Conservation (phyloP, 352 stramenopile species). For the Phytophthora ramorum region DNA sequence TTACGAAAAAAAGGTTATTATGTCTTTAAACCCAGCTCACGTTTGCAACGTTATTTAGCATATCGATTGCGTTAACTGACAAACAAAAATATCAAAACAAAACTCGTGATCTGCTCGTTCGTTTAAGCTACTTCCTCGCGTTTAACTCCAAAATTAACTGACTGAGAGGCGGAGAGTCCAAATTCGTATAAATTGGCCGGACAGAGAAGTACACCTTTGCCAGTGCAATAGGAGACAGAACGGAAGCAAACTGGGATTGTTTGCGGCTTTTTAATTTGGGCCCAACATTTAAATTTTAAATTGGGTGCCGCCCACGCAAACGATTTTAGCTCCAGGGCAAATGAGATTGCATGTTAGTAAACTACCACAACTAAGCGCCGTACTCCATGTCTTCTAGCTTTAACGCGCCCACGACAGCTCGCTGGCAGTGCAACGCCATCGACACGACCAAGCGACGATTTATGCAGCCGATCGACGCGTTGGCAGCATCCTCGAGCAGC, state of each 20-base stretch:
- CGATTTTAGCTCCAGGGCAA: background rate
- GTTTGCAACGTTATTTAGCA: no score
- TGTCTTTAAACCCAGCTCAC: no score
- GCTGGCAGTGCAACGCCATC: constrained; percentile 5
- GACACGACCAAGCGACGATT: constrained; percentile 5
- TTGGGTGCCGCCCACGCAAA: background rate
- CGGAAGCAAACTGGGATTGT: background rate
- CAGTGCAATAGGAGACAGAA: background rate
- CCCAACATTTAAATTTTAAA: background rate
- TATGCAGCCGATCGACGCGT: constrained; percentile 4
- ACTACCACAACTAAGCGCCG: background rate
- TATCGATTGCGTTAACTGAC: no score
- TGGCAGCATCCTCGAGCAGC: constrained; percentile 7
- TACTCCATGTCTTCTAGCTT: constrained; percentile 9
- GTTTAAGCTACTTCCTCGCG: no score
- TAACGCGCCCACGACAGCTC: constrained; percentile 1
- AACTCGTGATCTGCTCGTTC: no score
- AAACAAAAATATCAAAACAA: no score
- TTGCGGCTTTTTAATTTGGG: background rate
- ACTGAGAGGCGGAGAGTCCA: no score
- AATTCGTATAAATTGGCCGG: no score
- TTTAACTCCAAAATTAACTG: no score
- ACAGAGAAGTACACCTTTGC: background rate
- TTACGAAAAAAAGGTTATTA: no score
- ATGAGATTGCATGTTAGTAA: background rate